Evolutionary conservation across 441 rosid species (phyloP).

Genomic region (Syzygium malaccense): DNA sequence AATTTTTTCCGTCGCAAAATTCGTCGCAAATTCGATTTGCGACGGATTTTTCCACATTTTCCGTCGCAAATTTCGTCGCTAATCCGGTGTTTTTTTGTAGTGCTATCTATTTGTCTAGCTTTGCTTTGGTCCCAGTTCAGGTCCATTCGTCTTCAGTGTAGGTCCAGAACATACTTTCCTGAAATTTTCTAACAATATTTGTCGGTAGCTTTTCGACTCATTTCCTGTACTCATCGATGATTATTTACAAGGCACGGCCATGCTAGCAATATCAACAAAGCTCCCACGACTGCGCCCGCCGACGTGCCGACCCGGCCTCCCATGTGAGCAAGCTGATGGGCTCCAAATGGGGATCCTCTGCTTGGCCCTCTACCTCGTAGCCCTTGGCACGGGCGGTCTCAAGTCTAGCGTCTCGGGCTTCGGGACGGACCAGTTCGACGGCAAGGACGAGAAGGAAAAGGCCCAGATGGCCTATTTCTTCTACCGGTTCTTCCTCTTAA

Average conservation of each 20-base stretch:
- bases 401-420: conserved; percentile 93
- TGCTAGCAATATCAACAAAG: conserved; percentile 51
- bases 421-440: conserved; percentile 85
- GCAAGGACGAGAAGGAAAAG: conserved; percentile 66
- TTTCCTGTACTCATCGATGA: conserved; percentile 1
- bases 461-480: conserved; percentile 80
- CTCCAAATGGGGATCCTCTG: conserved; percentile 70
- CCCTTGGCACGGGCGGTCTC: conserved; percentile 84
- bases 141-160: background rate
- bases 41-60: too few relatives aligned
- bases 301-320: conserved; percentile 21
- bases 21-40: too few relatives aligned
- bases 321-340: conserved; percentile 44
- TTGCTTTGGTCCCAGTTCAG: background rate
- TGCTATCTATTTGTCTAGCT: background rate
- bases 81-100: too few relatives aligned
- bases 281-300: conserved; percentile 66
- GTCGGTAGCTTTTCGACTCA: background rate
- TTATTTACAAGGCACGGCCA: conserved; percentile 51
- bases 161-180: background rate
- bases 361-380: conserved; percentile 60
- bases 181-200: background rate
- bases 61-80: too few relatives aligned
- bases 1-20: too few relatives aligned
- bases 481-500: conserved; percentile 75